Conservation (phyloP, 2,329 filamentous ascomycete genomes). For the Fusarium subglutinans region DNA sequence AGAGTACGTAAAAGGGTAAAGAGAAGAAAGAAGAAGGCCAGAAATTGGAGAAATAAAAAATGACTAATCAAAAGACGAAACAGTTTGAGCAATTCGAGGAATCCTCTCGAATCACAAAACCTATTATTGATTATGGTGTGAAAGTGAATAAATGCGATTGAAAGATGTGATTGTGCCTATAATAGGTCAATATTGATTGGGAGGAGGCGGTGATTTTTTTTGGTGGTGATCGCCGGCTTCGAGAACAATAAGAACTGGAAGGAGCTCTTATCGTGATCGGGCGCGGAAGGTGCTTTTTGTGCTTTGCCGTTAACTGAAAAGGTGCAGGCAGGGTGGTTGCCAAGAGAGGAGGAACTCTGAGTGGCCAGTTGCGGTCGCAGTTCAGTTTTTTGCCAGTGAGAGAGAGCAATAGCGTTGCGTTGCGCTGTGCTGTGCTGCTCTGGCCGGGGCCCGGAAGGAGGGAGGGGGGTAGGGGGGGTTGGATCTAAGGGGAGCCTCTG, state of each 20-base stretch:
- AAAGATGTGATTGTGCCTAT: not conserved
- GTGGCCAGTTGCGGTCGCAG: constrained; percentile 15
- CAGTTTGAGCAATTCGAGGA: constrained; percentile 8
- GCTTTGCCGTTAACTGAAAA: constrained; percentile 27
- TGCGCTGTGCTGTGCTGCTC: not conserved
- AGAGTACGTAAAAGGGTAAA: constrained; percentile 5
- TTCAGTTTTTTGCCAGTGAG: not conserved
- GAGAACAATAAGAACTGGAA: constrained; percentile 31
- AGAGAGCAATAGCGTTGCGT: not conserved
- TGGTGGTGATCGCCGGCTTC: constrained; percentile 28
- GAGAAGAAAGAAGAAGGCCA: not conserved
- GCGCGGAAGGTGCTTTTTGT: constrained; percentile 33
- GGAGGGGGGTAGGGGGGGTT: constrained; percentile 32
- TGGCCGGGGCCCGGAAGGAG: constrained; percentile 21
- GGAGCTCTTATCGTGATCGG: constrained; percentile 35
- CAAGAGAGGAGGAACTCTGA: constrained; percentile 25
- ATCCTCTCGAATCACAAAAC: constrained; percentile 20
- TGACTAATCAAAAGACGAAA: constrained; percentile 24
- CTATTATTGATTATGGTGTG: constrained; percentile 33
- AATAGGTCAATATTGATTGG: not conserved
- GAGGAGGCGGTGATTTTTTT: constrained; percentile 1
- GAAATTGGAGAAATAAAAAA: constrained; percentile 6
- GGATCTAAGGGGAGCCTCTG: constrained; percentile 48
- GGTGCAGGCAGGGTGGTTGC: constrained; percentile 31
- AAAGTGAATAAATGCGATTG: not conserved